phyloP scores from a whole-genome alignment of 1,139 yeast genomes.

The Saccharomycopsis crataegensis region DNA sequence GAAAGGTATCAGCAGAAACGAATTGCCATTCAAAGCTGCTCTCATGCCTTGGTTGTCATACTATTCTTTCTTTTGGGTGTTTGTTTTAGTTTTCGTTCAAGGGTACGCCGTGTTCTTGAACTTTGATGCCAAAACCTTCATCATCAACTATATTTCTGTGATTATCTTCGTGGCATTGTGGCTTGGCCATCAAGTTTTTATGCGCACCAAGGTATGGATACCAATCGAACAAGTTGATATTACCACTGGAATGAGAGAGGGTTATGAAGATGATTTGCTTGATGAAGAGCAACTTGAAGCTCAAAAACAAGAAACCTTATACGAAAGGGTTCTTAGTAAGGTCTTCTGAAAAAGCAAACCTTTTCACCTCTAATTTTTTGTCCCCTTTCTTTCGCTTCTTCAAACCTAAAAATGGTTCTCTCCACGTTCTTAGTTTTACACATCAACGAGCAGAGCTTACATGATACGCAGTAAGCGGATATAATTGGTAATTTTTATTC shows the following conservation, averaged over 20 bases:
- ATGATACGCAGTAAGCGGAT: no score
- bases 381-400: no score
- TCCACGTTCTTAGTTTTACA: no score
- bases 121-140: slow-evolving; percentile 48
- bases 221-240: slow-evolving; percentile 52
- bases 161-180: slow-evolving; percentile 48
- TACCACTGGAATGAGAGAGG: slow-evolving; percentile 52
- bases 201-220: slow-evolving; percentile 29
- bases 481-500: no score
- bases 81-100: slow-evolving; percentile 56
- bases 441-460: no score
- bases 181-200: slow-evolving; percentile 43
- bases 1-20: slow-evolving; percentile 51
- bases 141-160: slow-evolving; percentile 58
- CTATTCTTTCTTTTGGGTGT: slow-evolving; percentile 43
- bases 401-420: no score
- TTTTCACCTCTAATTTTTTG: no score
- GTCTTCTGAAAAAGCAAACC: no score
- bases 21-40: slow-evolving; percentile 60
- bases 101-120: slow-evolving; percentile 59
- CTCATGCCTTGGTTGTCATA: slow-evolving; percentile 56
- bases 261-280: slow-evolving; percentile 42
- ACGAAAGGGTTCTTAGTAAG: no score
- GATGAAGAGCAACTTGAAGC: slow-evolving; percentile 28
- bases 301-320: no score